Percentiles rank a stretch among this genome's conserved stretches.
phyloP scores from a whole-genome alignment of 2,329 filamentous ascomycete genomes.

The Tetracladium maxilliforme region DNA sequence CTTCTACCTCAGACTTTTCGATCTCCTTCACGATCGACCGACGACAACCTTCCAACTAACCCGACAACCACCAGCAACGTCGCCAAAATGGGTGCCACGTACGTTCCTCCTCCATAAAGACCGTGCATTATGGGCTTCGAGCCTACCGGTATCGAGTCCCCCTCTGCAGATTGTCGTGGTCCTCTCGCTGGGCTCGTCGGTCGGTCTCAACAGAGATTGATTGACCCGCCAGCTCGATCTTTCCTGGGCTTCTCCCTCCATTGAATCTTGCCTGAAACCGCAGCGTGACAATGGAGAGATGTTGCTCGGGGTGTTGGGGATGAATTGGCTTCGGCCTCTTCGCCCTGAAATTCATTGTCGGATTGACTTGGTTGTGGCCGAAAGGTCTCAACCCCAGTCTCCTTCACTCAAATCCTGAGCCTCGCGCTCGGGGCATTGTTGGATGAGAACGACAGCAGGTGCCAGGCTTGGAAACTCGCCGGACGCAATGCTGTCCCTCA shows the following conservation, averaged over 20 bases:
- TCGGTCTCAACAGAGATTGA: constrained; percentile 12
- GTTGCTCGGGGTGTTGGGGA: constrained; percentile 61
- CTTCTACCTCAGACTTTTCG: too few species aligned
- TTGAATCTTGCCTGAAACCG: constrained; percentile 26
- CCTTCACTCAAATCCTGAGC: constrained; percentile 12
- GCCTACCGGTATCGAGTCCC: too few species aligned
- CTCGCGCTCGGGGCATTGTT: constrained; percentile 56
- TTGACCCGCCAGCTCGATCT: constrained; percentile 61
- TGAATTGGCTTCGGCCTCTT: constrained; percentile 49
- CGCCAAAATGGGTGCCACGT: neutral
- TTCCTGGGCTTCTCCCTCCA: constrained; percentile 50
- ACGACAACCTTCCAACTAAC: neutral
- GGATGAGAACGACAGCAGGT: constrained; percentile 42
- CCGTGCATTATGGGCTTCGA: neutral
- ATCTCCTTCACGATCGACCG: neutral
- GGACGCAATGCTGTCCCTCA: constrained; percentile 32
- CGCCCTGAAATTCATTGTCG: constrained; percentile 67
- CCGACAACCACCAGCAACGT: neutral
- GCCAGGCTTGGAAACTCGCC: constrained; percentile 10
- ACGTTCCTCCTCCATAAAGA: neutral
- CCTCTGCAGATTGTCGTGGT: constrained; percentile 71
- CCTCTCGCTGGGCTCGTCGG: constrained; percentile 59
- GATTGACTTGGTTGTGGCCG: constrained; percentile 17
- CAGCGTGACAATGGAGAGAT: constrained; percentile 40
- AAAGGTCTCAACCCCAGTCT: constrained; percentile 5